Conservation (phyloP, 164 flowering plant genomes). For the Chimonanthus praecox region DNA sequence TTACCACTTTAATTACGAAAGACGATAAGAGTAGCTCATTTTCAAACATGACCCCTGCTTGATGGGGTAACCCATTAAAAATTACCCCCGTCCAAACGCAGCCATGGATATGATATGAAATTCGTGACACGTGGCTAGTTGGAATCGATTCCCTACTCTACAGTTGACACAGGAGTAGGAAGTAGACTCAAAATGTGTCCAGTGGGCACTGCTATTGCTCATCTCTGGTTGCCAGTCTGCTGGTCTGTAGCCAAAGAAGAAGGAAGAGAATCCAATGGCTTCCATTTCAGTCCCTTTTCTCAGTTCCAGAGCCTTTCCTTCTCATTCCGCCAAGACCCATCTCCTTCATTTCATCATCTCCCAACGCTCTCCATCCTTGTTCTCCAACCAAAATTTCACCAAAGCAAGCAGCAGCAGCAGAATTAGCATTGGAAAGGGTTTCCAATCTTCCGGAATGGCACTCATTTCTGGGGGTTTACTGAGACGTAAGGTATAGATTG, state of each 20-base stretch:
- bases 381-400: not conserved
- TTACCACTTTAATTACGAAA: no score
- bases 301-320: conserved; percentile 2
- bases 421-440: conserved; percentile 1
- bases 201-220: not conserved
- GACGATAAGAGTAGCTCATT: no score
- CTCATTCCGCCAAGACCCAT: conserved; percentile 11
- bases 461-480: not conserved
- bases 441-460: not conserved
- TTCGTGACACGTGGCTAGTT: not conserved
- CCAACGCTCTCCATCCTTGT: not conserved
- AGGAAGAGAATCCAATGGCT: conserved; percentile 1
- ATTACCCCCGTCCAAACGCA: no score
- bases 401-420: conserved; percentile 1
- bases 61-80: no score
- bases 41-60: no score
- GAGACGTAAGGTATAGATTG: conserved; percentile 5
- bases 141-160: not conserved
- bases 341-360: not conserved
- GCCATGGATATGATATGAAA: no score
- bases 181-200: not conserved
- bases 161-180: not conserved
- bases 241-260: not conserved
- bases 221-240: not conserved
- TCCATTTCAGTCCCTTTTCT: conserved; percentile 8